Base-by-base conservation (phyloP, 116 monocot genomes). In the Phalaenopsis hybrid region DNA sequence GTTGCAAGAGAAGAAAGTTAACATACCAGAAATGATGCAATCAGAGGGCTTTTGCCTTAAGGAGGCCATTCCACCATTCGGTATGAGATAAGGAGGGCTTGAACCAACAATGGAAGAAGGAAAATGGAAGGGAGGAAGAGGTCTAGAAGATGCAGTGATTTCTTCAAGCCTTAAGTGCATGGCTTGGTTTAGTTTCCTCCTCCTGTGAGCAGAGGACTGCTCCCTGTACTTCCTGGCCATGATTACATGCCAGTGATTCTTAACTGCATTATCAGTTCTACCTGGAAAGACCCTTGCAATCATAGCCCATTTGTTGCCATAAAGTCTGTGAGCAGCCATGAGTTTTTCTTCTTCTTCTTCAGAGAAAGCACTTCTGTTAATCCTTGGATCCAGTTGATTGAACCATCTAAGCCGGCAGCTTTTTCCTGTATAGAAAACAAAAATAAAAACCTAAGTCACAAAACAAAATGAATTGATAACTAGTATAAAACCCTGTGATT, bases 231-330 rank as follows among this genome's bases (percentile, higher is more conserved):
- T 95, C 81, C 95, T 90, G 11, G 95, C 95, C 91, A 93, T 93
- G 85, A 93, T 89, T 48, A 95, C 95, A 79, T 95, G 95, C 93
- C 93, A 96, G 78, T 93, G 96, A 82, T 96, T 93, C 90, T 92
- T 93, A 20, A 96, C 96, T 11, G 93, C 88, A 83, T 93, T 93
- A 75, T 96, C 93, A 55, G 96, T 96, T 74, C 96, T 88, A 8
- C 93, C 96, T 0, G 96, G 93, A 82, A 96, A 92, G 41, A 96
- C 90, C 82, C 93, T 88, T 0, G 96, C 93, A 70, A 96, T 96
- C 90, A 90, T 88, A 13, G 96, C 96, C 96, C 96, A 96, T 86
- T 90, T 93, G 87, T 96, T 93, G 16, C 96, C 96, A 55, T 96
- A 96, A 50, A 85, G 67, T 58, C 92, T 83, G 81, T 93, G 96